Base-by-base conservation (phyloP, 169 alveolate genomes). In the Eimeria sp. region DNA sequence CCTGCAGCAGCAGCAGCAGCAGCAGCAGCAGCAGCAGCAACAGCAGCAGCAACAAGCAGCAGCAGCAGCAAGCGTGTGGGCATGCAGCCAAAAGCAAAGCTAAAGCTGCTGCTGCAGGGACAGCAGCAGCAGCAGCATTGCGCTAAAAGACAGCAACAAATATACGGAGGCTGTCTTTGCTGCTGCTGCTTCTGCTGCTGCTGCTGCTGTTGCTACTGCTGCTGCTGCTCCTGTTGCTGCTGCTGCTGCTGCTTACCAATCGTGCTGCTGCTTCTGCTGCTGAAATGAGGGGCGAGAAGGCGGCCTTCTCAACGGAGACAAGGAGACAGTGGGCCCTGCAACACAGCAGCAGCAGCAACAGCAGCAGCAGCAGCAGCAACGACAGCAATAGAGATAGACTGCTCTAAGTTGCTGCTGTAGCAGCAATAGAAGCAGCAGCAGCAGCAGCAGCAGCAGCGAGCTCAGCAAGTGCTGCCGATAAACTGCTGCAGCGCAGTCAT, bases 1-100 rank as follows among this genome's bases (percentile, higher is more conserved):
- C 91, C 91, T 85, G 91, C 91, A 80, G 89, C 89, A 54, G 72
- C 89, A 80, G 89, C 89, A 80, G 66, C 64, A 76, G 62, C 89
- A 43, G 30, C 25, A 52, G 89, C 89, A 54, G 85, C 85, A 74
- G 89, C 89, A 80, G 89, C 72, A 49, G 89, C 71, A 49, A 14
- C 6, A 25, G 89, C 72, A 54, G 62, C 72, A 52, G 72, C 52
- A 80, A 54, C 89, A 20, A 40, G 60, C 60, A 54, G n/a, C n/a
- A n/a, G n/a, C n/a, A n/a, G n/a, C n/a, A n/a, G n/a, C n/a, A n/a
- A n/a, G n/a, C n/a, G n/a, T n/a, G n/a, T n/a, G n/a, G n/a, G n/a
- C n/a, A n/a, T n/a, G 78, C 78, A 16, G 4, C 68, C 68, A 58
- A n/a, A 23, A 64, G 30, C 74, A 20, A 4, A 64, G 74, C 37